Percentiles rank a stretch among this genome's conserved stretches.
These are phyloP conservation scores for Suhomyces maxii DNA, from an alignment of 1,139 yeast genomes.

Conservation along the genomic window DNA sequence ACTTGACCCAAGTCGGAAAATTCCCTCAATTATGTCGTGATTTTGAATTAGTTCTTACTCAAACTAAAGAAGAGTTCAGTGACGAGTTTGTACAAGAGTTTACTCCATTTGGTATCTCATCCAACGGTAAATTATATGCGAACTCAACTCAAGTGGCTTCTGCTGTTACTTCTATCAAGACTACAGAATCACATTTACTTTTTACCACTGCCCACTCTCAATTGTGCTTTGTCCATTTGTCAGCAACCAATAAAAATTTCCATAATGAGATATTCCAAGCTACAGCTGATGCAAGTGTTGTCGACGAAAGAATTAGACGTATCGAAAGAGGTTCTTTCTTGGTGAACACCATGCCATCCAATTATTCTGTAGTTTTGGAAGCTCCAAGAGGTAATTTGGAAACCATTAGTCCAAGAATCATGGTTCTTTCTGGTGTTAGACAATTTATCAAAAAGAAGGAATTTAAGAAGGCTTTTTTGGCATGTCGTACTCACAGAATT, in stretches of 20 bases:
- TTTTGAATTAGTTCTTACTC: constrained; percentile 47
- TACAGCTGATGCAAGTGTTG: constrained; percentile 20
- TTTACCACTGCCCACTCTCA: constrained; percentile 89
- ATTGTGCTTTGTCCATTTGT: constrained; percentile 78
- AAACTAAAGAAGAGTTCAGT: constrained; percentile 12
- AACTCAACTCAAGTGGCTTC: constrained; percentile 62
- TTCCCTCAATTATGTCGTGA: constrained; percentile 75
- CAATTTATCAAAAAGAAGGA: constrained; percentile 56
- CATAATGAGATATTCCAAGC: constrained; percentile 17
- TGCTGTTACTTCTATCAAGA: constrained; percentile 79
- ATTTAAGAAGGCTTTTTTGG: constrained; percentile 70
- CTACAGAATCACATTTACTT: constrained; percentile 71
- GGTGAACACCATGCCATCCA: constrained; percentile 80
- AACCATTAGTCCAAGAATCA: constrained; percentile 87
- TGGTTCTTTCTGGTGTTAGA: constrained; percentile 86
- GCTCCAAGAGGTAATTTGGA: constrained; percentile 97
- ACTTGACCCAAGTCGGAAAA: constrained; percentile 35
- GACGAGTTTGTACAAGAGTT: constrained; percentile 28
- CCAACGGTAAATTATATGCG: constrained; percentile 72
- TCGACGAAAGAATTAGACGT: constrained; percentile 83
- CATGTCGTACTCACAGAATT: constrained; percentile 89
- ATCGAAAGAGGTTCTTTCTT: constrained; percentile 89
- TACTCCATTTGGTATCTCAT: constrained; percentile 69
- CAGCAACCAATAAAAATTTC: constrained; percentile 29
- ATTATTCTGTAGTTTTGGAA: constrained; percentile 79